Evolutionary conservation across 2,329 filamentous ascomycete genomes (phyloP).

Genomic region (Epichloe sp.): DNA sequence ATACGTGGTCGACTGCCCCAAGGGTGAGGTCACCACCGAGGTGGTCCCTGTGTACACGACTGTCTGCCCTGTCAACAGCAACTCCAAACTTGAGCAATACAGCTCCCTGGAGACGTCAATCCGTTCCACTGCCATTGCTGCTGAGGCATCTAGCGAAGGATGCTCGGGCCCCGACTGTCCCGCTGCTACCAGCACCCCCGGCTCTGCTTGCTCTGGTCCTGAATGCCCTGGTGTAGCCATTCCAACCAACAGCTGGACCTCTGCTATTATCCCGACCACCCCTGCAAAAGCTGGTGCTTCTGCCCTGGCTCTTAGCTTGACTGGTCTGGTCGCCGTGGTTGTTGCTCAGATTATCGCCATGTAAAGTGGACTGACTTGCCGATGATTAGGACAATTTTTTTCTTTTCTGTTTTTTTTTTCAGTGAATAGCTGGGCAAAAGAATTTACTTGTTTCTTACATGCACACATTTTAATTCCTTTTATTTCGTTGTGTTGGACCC

Average conservation of each 20-base stretch:
- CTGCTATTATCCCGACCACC: constrained; percentile 14
- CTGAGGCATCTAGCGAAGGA: constrained; percentile 13
- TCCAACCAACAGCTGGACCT: constrained; percentile 10
- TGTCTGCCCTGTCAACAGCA: not conserved
- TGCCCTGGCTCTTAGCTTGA: constrained; percentile 13
- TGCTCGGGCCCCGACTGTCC: constrained; percentile 14
- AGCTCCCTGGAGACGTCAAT: constrained; percentile 8
- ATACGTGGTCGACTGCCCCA: constrained; percentile 21
- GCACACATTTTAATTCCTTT: not conserved
- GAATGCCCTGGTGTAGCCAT: constrained; percentile 8
- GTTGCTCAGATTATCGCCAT: constrained; percentile 16
- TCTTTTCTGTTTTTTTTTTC: not conserved
- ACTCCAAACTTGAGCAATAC: constrained; percentile 1
- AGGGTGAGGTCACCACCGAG: constrained; percentile 4
- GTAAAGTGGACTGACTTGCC: constrained; percentile 9
- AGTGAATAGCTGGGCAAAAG: not conserved
- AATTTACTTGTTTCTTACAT: not conserved
- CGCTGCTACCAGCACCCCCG: constrained; percentile 1
- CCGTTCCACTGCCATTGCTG: constrained; percentile 9
- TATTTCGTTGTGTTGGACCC: not conserved
- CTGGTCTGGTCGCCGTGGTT: constrained; percentile 14
- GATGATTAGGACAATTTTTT: not conserved
- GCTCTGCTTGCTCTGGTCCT: constrained; percentile 3
- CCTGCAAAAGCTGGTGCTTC: constrained; percentile 36
- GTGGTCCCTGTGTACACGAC: constrained; percentile 4